phyloP scores from a whole-genome alignment of 352 stramenopile species.

The Aphanomyces euteiches region DNA sequence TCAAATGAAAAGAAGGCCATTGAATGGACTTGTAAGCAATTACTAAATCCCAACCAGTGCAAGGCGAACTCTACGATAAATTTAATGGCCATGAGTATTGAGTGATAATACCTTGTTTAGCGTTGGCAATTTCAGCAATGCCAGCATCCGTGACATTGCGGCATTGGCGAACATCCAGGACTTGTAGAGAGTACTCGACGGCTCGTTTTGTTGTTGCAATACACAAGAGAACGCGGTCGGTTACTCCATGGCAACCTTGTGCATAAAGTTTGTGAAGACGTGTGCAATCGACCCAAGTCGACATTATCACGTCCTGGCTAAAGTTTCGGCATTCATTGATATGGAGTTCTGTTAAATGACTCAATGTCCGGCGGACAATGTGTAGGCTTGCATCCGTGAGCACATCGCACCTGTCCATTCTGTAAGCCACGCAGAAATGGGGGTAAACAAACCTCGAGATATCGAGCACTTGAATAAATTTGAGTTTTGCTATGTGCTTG shows the following conservation, averaged over 20 bases:
- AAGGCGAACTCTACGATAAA: slow-evolving; percentile 32
- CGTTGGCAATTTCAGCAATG: slow-evolving; percentile 49
- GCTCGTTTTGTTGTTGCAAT: slow-evolving; percentile 49
- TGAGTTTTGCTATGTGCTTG: slow-evolving; percentile 31
- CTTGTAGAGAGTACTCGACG: slow-evolving; percentile 31
- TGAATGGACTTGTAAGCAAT: slow-evolving; percentile 58
- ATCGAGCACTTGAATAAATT: slow-evolving; percentile 32
- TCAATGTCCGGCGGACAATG: slow-evolving; percentile 45
- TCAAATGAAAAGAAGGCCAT: slow-evolving; percentile 79
- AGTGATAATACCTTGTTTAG: slow-evolving; percentile 29
- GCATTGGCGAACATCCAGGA: slow-evolving; percentile 56
- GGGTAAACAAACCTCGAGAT: slow-evolving; percentile 33
- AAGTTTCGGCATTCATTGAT: slow-evolving; percentile 66
- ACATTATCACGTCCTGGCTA: slow-evolving; percentile 42
- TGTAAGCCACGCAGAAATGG: background rate
- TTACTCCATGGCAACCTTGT: slow-evolving; percentile 44
- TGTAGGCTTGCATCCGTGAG: slow-evolving; percentile 57
- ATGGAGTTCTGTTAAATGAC: slow-evolving; percentile 44
- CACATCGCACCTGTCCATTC: slow-evolving; percentile 37
- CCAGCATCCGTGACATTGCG: slow-evolving; percentile 63
- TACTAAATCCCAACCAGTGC: slow-evolving; percentile 39
- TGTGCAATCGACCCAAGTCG: slow-evolving; percentile 58
- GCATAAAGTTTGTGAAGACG: slow-evolving; percentile 48
- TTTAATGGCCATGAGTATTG: background rate
- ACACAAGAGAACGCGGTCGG: slow-evolving; percentile 53